Conservation (phyloP, 371 early-diverging fungal genomes). For the Mucor mucedo region DNA sequence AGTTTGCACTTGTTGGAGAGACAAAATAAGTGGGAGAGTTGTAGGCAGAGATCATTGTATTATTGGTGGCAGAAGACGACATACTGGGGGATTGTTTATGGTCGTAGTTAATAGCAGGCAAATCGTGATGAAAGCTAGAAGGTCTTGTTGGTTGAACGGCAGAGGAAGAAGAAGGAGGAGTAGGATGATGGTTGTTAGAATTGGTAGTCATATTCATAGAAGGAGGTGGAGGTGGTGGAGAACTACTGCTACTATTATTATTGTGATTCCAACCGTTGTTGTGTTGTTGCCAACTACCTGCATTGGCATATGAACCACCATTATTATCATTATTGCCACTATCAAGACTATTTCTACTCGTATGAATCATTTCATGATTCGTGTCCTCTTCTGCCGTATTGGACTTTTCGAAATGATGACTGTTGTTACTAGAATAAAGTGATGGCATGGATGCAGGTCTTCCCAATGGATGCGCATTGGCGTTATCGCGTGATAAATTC, state of each 20-base stretch:
- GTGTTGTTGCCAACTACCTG: conserved; percentile 15
- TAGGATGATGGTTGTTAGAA: conserved; percentile 4
- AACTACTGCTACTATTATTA: conserved; percentile 16
- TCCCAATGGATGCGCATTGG: conserved; percentile 27
- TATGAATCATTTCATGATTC: not conserved
- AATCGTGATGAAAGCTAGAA: not conserved
- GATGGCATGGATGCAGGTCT: conserved; percentile 30
- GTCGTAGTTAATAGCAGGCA: not conserved
- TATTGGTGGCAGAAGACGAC: conserved; percentile 1
- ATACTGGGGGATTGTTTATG: not conserved
- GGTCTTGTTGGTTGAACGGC: not conserved
- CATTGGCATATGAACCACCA: conserved; percentile 13
- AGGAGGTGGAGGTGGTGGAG: conserved; percentile 5
- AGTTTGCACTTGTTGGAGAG: conserved; percentile 10
- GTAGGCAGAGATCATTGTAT: conserved; percentile 17
- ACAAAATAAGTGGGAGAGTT: conserved; percentile 23
- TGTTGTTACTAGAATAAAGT: conserved; percentile 4
- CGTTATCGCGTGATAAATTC: conserved; percentile 16
- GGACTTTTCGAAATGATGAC: not conserved
- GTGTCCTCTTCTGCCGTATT: not conserved
- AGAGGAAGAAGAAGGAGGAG: conserved; percentile 23
- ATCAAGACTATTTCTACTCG: conserved; percentile 3
- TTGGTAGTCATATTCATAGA: conserved; percentile 3
- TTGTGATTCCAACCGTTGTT: conserved; percentile 31
- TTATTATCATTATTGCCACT: conserved; percentile 7